Percentiles rank a stretch among this genome's conserved stretches.
Conservation (phyloP, 306 rosid species). For the Begonia fuchsioides region DNA sequence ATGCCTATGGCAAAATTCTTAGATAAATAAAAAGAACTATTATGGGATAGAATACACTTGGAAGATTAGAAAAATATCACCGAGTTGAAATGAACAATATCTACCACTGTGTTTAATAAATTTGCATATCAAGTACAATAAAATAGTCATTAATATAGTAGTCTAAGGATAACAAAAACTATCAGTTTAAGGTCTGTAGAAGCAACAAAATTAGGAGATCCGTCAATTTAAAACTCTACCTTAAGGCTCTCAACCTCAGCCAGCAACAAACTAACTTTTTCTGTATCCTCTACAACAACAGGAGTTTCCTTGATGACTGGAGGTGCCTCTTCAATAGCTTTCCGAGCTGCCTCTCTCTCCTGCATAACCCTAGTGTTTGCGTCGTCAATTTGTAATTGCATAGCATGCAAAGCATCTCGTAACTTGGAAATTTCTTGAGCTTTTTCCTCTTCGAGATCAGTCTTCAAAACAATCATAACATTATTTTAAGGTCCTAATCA, state of each 20-base stretch:
- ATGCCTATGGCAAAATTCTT: too few species aligned
- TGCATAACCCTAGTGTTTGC: slow-evolving; percentile 67
- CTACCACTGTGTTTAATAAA: too few species aligned
- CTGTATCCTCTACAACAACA: slow-evolving; percentile 75
- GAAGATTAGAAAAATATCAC: too few species aligned
- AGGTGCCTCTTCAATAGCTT: slow-evolving; percentile 92
- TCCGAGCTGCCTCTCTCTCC: slow-evolving; percentile 74
- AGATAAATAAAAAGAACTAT: too few species aligned
- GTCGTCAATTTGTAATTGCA: slow-evolving; percentile 83
- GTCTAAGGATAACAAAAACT: too few species aligned
- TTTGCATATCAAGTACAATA: too few species aligned
- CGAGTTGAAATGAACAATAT: too few species aligned
- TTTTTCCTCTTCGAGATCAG: slow-evolving; percentile 95
- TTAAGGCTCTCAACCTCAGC: slow-evolving; percentile 71
- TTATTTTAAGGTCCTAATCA: too few species aligned
- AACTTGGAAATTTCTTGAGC: slow-evolving; percentile 68
- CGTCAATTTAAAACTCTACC: slow-evolving; percentile 19
- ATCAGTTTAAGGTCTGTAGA: too few species aligned
- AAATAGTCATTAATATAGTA: too few species aligned
- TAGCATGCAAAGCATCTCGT: slow-evolving; percentile 57
- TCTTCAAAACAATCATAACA: slow-evolving; percentile 30
- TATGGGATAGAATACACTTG: too few species aligned
- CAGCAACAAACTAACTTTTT: slow-evolving; percentile 62
- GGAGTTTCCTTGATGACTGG: slow-evolving; percentile 98
- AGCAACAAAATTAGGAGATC: too few species aligned